Conservation (phyloP, 192 early-diverging fungal species). For the Anaeromyces robustus region DNA sequence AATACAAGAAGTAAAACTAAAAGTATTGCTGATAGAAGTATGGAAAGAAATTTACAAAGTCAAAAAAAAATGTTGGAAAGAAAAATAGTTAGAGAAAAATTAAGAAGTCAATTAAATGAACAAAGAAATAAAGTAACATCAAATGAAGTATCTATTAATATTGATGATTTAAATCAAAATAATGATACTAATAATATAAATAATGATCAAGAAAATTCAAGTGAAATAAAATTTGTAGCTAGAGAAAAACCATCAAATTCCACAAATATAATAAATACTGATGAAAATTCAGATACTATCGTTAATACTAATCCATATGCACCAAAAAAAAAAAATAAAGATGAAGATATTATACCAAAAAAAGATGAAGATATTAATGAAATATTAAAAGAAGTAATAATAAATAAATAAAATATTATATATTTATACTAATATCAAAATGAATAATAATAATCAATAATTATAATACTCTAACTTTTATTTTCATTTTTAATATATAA, state of each 20-base stretch:
- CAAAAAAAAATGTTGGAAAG: neutral
- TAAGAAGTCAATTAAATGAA: neutral
- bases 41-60: neutral
- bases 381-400: neutral
- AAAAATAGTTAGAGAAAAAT: neutral
- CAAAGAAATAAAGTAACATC: neutral
- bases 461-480: no score
- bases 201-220: neutral
- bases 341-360: neutral
- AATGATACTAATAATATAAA: neutral
- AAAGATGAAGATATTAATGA: neutral
- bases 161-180: neutral
- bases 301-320: neutral
- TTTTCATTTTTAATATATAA: no score
- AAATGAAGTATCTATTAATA: neutral
- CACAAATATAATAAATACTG: neutral
- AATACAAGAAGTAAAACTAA: neutral
- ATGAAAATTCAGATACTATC: neutral
- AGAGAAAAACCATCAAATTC: neutral
- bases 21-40: neutral
- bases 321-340: neutral
- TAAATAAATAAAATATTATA: neutral
- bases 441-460: no score
- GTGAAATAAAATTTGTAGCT: neutral
- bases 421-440: no score